Evolutionary conservation across 23 red algal genomes (phyloP).

Genomic region (Agarophyton chilense): DNA sequence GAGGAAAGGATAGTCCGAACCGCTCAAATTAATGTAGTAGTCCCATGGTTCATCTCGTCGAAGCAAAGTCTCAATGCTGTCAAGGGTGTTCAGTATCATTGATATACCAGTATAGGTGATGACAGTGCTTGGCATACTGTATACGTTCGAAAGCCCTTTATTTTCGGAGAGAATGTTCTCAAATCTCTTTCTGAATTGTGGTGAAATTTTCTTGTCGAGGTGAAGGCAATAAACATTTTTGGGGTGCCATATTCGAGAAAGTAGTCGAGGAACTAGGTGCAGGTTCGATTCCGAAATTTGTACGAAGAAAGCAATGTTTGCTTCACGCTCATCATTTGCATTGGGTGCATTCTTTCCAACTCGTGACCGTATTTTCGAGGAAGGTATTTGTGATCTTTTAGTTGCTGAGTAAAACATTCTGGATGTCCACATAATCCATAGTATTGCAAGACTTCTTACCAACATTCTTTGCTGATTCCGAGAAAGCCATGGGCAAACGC

Average conservation of each 20-base stretch:
- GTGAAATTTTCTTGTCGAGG: constrained; percentile 81
- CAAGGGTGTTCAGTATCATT: constrained; percentile 80
- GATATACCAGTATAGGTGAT: constrained; percentile 76
- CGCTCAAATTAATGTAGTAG: constrained; percentile 88
- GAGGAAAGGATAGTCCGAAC: constrained; percentile 84
- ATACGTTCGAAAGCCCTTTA: constrained; percentile 37
- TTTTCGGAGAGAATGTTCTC: background rate
- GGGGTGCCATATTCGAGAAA: constrained; percentile 64
- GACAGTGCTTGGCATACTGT: constrained; percentile 55
- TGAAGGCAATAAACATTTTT: constrained; percentile 81
- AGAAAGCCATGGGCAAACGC: background rate
- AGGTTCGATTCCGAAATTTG: constrained; percentile 49
- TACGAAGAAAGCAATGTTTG: constrained; percentile 71
- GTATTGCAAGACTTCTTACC: background rate
- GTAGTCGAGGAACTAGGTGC: constrained; percentile 34
- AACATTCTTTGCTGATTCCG: background rate
- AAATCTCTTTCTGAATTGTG: background rate
- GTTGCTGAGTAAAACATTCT: background rate
- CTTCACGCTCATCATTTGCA: constrained; percentile 15
- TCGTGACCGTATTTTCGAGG: background rate
- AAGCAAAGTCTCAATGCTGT: constrained; percentile 66
- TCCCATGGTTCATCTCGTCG: constrained; percentile 37
- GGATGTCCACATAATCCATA: background rate
- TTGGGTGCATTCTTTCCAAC: background rate
- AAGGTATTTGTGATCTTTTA: background rate